A percentile compares a stretch with the other conserved stretches of the same genome.
phyloP scores from a whole-genome alignment of 139 green algal species.

The Eudorina sp. region DNA sequence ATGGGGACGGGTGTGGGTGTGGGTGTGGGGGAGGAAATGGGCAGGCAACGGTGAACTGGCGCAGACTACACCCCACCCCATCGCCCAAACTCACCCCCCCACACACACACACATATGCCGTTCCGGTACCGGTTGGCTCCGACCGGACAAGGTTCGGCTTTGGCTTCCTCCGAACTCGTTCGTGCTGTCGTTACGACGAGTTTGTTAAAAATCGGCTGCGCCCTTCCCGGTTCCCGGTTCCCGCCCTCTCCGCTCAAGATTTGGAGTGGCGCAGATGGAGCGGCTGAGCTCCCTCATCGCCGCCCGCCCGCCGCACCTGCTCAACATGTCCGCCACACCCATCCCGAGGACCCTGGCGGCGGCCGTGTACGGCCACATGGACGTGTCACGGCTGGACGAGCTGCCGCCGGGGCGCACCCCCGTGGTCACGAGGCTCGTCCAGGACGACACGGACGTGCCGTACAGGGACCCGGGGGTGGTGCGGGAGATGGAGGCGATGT shows the following conservation, averaged over 20 bases:
- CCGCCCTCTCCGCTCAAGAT: conserved; percentile 62
- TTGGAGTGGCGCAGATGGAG: conserved; percentile 90
- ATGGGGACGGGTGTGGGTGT: no score
- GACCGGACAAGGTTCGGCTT: no score
- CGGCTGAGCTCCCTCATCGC: conserved; percentile 66
- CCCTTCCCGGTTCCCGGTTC: no score
- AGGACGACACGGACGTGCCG: conserved; percentile 34
- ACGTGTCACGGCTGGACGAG: conserved; percentile 71
- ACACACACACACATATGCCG: no score
- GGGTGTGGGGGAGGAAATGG: neutral
- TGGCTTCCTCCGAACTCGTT: no score
- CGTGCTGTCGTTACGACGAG: no score
- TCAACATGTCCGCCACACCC: conserved; percentile 96
- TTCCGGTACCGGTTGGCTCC: no score
- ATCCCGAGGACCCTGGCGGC: conserved; percentile 95
- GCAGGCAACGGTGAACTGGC: no score
- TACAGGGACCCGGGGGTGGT: neutral
- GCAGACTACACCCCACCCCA: no score
- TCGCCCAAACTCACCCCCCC: no score
- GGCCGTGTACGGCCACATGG: conserved; percentile 78
- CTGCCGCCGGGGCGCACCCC: conserved; percentile 78
- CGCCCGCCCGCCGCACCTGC: conserved; percentile 81
- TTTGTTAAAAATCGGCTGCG: no score
- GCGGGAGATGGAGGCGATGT: conserved; percentile 41
- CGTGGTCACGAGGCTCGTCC: conserved; percentile 52